phyloP scores from a whole-genome alignment of 176 grass and related monocot species.

The Rhynchospora tenuis region DNA sequence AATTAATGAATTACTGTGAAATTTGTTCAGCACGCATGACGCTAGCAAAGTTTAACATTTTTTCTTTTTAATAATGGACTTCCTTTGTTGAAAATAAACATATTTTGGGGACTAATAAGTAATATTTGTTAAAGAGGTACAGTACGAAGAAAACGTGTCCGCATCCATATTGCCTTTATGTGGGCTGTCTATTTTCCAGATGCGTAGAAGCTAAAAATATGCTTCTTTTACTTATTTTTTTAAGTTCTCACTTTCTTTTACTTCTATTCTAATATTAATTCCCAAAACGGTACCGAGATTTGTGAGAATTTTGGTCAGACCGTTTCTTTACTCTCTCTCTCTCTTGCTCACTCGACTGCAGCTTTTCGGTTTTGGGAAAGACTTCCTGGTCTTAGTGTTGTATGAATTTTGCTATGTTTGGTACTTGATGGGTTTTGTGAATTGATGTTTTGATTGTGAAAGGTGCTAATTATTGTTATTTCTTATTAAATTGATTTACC shows the following conservation, averaged over 20 bases:
- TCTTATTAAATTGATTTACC: neutral
- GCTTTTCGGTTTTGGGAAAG: constrained; percentile 15
- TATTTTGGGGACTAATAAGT: neutral
- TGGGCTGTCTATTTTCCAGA: constrained; percentile 24
- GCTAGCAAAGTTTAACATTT: too few species aligned
- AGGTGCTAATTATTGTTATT: neutral
- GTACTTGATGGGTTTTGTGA: constrained; percentile 20
- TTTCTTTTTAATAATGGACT: neutral
- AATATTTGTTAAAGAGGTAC: constrained; percentile 14
- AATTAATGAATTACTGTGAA: too few species aligned
- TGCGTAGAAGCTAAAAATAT: constrained; percentile 42
- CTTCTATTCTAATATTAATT: constrained; percentile 18
- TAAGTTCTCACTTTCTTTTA: neutral
- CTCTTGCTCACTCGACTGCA: neutral
- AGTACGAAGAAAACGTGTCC: constrained; percentile 33
- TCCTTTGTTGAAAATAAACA: neutral
- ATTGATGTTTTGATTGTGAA: constrained; percentile 13
- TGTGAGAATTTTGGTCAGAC: constrained; percentile 16
- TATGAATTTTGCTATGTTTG: constrained; percentile 14
- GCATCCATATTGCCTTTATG: constrained; percentile 33
- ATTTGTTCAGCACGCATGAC: too few species aligned
- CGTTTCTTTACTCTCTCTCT: constrained; percentile 18
- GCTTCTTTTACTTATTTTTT: constrained; percentile 16
- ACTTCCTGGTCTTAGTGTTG: constrained; percentile 10
- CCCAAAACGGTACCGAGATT: constrained; percentile 27